Conservation (phyloP, 805 yeast genomes). For the Saturnispora halmiae region DNA sequence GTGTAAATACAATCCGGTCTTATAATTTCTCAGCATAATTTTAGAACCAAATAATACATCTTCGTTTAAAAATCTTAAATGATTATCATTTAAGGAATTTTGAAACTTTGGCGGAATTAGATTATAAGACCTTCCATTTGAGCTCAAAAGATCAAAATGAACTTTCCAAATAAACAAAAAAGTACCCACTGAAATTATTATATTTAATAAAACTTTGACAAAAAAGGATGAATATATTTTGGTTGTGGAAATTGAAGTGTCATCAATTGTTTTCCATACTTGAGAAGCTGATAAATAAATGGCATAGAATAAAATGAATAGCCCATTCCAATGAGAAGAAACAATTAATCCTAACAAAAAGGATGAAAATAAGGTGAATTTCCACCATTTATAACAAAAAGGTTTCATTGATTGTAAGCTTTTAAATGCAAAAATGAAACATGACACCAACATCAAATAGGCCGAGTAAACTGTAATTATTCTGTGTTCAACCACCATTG, state of each 20-base stretch:
- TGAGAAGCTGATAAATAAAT: slow-evolving; percentile 26
- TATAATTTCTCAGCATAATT: slow-evolving; percentile 60
- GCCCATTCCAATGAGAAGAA: slow-evolving; percentile 65
- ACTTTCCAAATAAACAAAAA: slow-evolving; percentile 49
- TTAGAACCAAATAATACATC: slow-evolving; percentile 65
- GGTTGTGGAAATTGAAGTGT: slow-evolving; percentile 37
- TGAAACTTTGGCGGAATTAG: slow-evolving; percentile 62
- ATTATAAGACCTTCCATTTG: slow-evolving; percentile 51
- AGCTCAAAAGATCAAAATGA: slow-evolving; percentile 43
- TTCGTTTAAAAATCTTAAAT: slow-evolving; percentile 39
- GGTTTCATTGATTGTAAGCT: slow-evolving; percentile 28
- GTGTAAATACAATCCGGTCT: slow-evolving; percentile 73
- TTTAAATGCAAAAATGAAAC: slow-evolving; percentile 32
- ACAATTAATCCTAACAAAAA: slow-evolving; percentile 44
- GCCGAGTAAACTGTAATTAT: slow-evolving; percentile 39
- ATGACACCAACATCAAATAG: slow-evolving; percentile 35
- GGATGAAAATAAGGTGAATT: slow-evolving; percentile 40
- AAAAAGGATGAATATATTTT: too few relatives aligned
- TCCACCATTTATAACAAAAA: slow-evolving; percentile 45
- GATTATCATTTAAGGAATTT: slow-evolving; percentile 40
- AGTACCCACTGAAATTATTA: slow-evolving; percentile 47
- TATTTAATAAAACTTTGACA: too few relatives aligned
- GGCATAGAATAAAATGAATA: slow-evolving; percentile 34
- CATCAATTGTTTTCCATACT: slow-evolving; percentile 66
- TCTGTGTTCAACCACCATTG: slow-evolving; percentile 54